phyloP scores from a whole-genome alignment of 352 stramenopile genomes.

The Globisporangium orthogonon region DNA sequence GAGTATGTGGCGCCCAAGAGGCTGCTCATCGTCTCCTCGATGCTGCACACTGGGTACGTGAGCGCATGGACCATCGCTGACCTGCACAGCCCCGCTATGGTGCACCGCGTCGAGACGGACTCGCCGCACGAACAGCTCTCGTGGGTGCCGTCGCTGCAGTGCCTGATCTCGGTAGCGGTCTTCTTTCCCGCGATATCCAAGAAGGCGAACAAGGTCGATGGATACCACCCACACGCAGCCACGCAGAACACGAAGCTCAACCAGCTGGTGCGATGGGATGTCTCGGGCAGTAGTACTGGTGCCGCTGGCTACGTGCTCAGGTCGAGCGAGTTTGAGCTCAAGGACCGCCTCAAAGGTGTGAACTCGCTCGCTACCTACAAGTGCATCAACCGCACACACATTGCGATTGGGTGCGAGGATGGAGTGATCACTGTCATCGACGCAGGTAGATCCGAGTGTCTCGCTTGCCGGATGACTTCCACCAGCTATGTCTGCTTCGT shows the following conservation, averaged over 20 bases:
- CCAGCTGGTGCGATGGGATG: conserved; percentile 52
- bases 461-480: not conserved
- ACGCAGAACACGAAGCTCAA: conserved; percentile 42
- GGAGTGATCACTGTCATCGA: conserved; percentile 50
- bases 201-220: conserved; percentile 10
- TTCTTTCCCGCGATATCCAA: conserved; percentile 29
- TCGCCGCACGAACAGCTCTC: conserved; percentile 49
- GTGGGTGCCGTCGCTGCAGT: conserved; percentile 47
- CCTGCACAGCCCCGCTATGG: conserved; percentile 47
- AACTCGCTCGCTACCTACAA: conserved; percentile 36
- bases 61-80: conserved; percentile 55
- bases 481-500: not conserved
- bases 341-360: conserved; percentile 48
- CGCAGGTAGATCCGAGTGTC: conserved; percentile 6
- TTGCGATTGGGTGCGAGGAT: conserved; percentile 46
- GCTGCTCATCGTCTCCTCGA: conserved; percentile 50
- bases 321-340: conserved; percentile 13
- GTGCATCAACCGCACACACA: conserved; percentile 44
- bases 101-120: conserved; percentile 48
- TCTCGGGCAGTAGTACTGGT: conserved; percentile 13
- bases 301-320: conserved; percentile 13
- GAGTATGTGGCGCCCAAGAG: conserved; percentile 37
- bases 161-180: conserved; percentile 40
- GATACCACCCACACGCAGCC: conserved; percentile 25
- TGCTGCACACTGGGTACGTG: conserved; percentile 42